Evolutionary conservation across 768 basidiomycete species (phyloP).

Genomic region (Thelephora aurantiotincta): DNA sequence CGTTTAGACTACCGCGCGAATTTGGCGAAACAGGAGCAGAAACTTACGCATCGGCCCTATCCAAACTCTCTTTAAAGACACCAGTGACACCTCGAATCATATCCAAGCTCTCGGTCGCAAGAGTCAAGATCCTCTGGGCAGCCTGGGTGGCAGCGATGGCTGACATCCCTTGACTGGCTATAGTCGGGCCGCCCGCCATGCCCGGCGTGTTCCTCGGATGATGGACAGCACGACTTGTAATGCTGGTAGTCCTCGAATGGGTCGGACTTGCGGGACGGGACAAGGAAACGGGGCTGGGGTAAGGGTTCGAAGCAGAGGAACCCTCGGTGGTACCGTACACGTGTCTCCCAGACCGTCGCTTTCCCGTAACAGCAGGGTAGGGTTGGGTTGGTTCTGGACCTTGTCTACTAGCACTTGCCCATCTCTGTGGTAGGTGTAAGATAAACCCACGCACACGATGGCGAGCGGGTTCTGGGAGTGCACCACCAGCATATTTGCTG

Average conservation of each 20-base stretch:
- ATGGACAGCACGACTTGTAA: conserved; percentile 11
- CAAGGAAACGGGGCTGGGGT: conserved; percentile 16
- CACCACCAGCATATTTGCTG: conserved; percentile 71
- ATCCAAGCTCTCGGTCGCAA: conserved; percentile 85
- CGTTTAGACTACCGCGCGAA: not conserved
- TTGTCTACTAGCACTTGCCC: conserved; percentile 36
- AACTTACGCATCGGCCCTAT: conserved; percentile 72
- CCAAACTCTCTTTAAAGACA: conserved; percentile 78
- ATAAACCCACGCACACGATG: conserved; percentile 64
- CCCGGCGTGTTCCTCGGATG: not conserved
- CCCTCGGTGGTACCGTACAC: conserved; percentile 8
- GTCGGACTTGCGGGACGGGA: conserved; percentile 10
- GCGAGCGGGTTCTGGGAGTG: conserved; percentile 76
- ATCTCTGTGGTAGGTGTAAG: conserved; percentile 66
- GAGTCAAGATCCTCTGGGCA: conserved; percentile 66
- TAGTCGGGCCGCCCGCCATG: not conserved
- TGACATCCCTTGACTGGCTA: conserved; percentile 7
- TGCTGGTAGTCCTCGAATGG: conserved; percentile 16
- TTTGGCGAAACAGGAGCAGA: conserved; percentile 1
- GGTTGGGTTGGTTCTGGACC: conserved; percentile 3
- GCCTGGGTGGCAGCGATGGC: conserved; percentile 53
- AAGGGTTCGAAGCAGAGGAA: conserved; percentile 13
- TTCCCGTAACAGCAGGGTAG: not conserved
- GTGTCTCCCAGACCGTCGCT: not conserved
- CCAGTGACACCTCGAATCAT: conserved; percentile 85